phyloP scores from a whole-genome alignment of 2,329 filamentous ascomycete species.

The Lecanosticta acicola region DNA sequence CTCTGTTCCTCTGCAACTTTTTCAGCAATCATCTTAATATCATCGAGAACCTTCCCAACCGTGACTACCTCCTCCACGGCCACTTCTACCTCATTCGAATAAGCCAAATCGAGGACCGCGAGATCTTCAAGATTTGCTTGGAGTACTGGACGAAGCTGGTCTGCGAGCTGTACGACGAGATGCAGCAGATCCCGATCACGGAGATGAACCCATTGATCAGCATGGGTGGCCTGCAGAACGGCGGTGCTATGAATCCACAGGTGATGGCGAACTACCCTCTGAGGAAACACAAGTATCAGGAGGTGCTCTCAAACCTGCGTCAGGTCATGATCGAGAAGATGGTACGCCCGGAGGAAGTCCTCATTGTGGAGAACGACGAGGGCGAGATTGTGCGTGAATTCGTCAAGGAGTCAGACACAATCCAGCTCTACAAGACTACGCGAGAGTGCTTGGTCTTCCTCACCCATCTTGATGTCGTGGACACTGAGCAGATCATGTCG shows the following conservation, averaged over 20 bases:
- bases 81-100: conserved; percentile 98
- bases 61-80: conserved; percentile 88
- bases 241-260: conserved; percentile 78
- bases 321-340: conserved; percentile 99
- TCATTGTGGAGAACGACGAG: conserved; percentile 99
- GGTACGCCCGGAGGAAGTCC: conserved; percentile 93
- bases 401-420: conserved; percentile 98
- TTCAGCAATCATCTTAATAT: conserved; percentile 90
- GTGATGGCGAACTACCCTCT: conserved; percentile 86
- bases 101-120: conserved; percentile 95
- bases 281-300: conserved; percentile 95
- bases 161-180: conserved; percentile 96
- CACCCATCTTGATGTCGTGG: conserved; percentile 92
- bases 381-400: conserved; percentile 98
- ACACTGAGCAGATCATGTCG: conserved; percentile 98
- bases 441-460: conserved; percentile 94
- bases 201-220: conserved; percentile 86
- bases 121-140: conserved; percentile 98
- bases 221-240: conserved; percentile 68
- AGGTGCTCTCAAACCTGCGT: conserved; percentile 86
- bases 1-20: conserved; percentile 93
- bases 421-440: conserved; percentile 98
- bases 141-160: conserved; percentile 99
- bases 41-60: conserved; percentile 92
- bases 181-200: conserved; percentile 90